Evolutionary conservation across 176 grass and related monocot species (phyloP), one percentile per base, ranked within the genome.

Genomic region (Triticum timopheevii): DNA sequence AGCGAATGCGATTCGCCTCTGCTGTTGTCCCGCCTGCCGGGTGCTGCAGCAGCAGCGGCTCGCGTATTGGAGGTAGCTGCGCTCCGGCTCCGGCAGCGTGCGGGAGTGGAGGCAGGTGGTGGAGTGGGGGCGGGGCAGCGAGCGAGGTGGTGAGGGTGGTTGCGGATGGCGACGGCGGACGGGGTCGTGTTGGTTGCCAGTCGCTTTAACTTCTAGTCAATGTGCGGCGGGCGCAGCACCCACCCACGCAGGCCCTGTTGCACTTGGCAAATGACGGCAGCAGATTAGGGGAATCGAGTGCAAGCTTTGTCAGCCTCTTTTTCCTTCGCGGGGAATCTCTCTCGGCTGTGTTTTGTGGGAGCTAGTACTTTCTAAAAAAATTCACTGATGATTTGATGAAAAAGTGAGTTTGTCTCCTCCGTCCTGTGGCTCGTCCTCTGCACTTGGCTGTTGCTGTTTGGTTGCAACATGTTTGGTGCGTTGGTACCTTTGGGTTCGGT

Each of bases 81-180:
- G 4, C 13, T 2, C 31, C 6, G 65, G 4, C 8, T 39, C 13
- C 10, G 10, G 50, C 50, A 19, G 76, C 81, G 23, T 82, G 45
- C 36, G 74, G 64, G 38, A 47, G 49, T 33, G 36, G 45, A 38
- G 79, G 65, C 24, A n/a, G 65, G 79, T 39, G 38, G 68, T 16
- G 82, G 31, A 13, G 87, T 79, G 81, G 81, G 7, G 35, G 87
- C 72, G 81, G 81, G 49, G 27, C 52, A 61, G 59, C 64, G 59
- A 61, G 77, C 64, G 59, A 40, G 64, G 79, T 0, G 73, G 81
- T 70, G 87, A 42, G 65, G 73, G 81, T 70, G 87, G 54, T 54
- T 16, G 80, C 22, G 71, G 85, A 84, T 67, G 89, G 85, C 81
- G 89, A 90, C 84, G 84, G 89, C 85, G 69, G 89, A 90, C 80